Percentiles rank a stretch among this genome's conserved stretches.
Evolutionary conservation across 495 filamentous ascomycete species (phyloP).

Genomic region (Hamigera avellanea): DNA sequence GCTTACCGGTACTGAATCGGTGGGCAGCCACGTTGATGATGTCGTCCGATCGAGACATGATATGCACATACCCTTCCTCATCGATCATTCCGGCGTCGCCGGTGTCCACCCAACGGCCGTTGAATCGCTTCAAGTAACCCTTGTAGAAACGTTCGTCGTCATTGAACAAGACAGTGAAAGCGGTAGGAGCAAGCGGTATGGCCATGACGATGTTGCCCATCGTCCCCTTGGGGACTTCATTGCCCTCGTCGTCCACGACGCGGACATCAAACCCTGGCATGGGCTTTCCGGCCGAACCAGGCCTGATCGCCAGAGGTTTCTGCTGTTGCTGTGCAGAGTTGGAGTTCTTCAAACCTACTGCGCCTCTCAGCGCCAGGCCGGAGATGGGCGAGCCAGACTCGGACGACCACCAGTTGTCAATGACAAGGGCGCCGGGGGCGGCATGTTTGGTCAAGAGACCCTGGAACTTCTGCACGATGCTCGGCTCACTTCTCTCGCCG

Average conservation of each 20-base stretch:
- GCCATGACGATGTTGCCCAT: conserved; percentile 90
- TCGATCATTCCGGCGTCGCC: conserved; percentile 86
- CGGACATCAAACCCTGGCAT: conserved; percentile 86
- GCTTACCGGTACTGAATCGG: conserved; percentile 70
- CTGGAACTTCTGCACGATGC: conserved; percentile 71
- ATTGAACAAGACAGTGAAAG: conserved; percentile 71
- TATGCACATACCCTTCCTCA: conserved; percentile 67
- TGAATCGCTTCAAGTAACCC: conserved; percentile 69
- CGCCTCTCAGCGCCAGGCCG: conserved; percentile 50
- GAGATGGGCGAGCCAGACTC: conserved; percentile 87
- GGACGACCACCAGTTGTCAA: conserved; percentile 97
- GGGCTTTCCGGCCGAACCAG: conserved; percentile 78
- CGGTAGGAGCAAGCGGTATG: conserved; percentile 73
- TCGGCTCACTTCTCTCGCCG: conserved; percentile 81
- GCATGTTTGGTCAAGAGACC: conserved; percentile 53
- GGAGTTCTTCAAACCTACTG: conserved; percentile 14
- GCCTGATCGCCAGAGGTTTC: conserved; percentile 47
- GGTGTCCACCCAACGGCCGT: conserved; percentile 74
- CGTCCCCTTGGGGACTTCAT: conserved; percentile 48
- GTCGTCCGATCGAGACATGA: conserved; percentile 82
- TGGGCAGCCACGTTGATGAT: conserved; percentile 94
- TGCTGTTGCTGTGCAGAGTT: background rate
- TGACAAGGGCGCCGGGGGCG: conserved; percentile 50
- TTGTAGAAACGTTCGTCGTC: conserved; percentile 77
- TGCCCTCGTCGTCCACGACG: conserved; percentile 69